A percentile compares a stretch with the other conserved stretches of the same genome.
phyloP scores from a whole-genome alignment of 2,329 filamentous ascomycete genomes.

The Byssothecium circinans region DNA sequence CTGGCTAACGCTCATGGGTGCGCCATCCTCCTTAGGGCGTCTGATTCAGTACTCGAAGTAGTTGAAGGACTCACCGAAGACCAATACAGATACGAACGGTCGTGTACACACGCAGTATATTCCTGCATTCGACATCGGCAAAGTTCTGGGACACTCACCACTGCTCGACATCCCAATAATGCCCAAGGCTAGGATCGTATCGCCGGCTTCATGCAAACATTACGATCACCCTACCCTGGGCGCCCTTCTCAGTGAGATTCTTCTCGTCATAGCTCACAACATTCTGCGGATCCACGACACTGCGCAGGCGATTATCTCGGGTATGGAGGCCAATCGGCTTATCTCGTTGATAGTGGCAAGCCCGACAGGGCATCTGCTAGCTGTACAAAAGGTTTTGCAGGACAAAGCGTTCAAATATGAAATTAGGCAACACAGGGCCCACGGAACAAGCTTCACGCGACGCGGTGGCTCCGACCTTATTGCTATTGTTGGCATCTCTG shows the following conservation, averaged over 20 bases:
- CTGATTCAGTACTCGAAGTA: background rate
- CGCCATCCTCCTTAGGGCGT: background rate
- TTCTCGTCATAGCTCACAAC: background rate
- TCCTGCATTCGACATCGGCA: background rate
- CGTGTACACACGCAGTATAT: background rate
- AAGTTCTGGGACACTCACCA: background rate
- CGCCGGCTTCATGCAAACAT: background rate
- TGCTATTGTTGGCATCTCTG: constrained; percentile 7
- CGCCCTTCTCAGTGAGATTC: background rate
- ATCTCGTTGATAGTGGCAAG: background rate
- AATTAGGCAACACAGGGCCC: background rate
- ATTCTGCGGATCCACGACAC: background rate
- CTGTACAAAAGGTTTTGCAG: background rate
- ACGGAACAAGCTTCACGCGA: too few species aligned
- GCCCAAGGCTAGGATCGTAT: background rate
- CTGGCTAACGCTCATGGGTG: background rate
- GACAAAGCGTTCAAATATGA: background rate
- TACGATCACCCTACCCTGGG: background rate
- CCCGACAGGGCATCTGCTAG: background rate
- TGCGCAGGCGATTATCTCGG: background rate
- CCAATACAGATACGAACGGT: background rate
- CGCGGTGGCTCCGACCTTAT: constrained; percentile 1
- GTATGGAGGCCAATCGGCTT: background rate
- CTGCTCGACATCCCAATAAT: background rate
- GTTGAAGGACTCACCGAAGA: background rate